phyloP scores from a whole-genome alignment of 805 yeast species.

The Blastobotrys parvus region DNA sequence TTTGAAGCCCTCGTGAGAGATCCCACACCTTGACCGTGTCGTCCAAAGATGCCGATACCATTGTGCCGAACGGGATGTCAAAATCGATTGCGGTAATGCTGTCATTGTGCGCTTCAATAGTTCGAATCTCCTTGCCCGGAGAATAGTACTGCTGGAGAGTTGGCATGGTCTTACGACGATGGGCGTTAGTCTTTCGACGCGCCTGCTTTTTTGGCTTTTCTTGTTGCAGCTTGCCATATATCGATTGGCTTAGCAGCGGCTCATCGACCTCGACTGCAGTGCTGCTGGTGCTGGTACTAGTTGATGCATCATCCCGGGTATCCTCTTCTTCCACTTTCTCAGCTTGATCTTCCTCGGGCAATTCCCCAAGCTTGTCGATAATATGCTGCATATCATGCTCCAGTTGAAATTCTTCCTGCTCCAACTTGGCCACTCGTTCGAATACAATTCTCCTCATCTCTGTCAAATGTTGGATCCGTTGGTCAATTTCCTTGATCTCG shows the following conservation, averaged over 20 bases:
- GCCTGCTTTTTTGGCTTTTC: conserved; percentile 9
- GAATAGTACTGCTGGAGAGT: conserved; percentile 57
- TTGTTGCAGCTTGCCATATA: conserved; percentile 6
- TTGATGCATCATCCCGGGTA: conserved; percentile 1
- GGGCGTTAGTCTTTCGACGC: conserved; percentile 21
- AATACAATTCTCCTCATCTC: conserved; percentile 45
- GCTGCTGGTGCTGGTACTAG: neutral
- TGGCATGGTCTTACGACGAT: conserved; percentile 45
- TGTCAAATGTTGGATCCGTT: conserved; percentile 44
- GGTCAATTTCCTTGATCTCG: conserved; percentile 59
- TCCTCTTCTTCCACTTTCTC: conserved; percentile 8
- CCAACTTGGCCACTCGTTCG: conserved; percentile 50
- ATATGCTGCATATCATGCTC: conserved; percentile 31
- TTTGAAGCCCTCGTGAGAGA: conserved; percentile 44
- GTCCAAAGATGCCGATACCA: conserved; percentile 73
- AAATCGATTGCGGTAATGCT: conserved; percentile 53
- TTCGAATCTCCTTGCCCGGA: conserved; percentile 47
- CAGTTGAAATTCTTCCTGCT: conserved; percentile 49
- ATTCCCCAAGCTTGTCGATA: conserved; percentile 7
- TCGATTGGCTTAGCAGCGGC: neutral
- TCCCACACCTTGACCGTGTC: conserved; percentile 83
- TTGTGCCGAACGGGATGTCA: conserved; percentile 64
- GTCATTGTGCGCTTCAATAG: conserved; percentile 45
- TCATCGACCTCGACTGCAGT: neutral
- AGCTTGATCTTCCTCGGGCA: conserved; percentile 5